Conservation (phyloP, 352 stramenopile genomes). For the Globisporangium perplexum region DNA sequence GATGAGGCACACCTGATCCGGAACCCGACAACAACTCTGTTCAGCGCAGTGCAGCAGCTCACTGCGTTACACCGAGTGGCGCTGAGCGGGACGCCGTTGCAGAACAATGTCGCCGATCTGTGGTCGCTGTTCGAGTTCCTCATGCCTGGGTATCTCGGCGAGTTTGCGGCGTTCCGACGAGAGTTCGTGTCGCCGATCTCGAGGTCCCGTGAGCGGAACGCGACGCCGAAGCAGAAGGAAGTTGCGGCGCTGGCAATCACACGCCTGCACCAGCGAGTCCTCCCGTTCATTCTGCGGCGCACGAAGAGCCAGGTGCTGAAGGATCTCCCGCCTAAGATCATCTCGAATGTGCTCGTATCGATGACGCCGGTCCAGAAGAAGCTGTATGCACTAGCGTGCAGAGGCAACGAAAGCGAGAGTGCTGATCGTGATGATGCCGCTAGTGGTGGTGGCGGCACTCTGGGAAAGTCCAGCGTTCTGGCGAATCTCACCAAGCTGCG, state of each 20-base stretch:
- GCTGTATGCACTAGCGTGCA: slow-evolving; percentile 63
- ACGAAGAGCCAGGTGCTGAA: slow-evolving; percentile 96
- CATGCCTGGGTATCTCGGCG: slow-evolving; percentile 96
- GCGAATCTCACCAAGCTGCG: slow-evolving; percentile 77
- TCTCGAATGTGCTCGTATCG: slow-evolving; percentile 90
- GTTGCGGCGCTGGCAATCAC: slow-evolving; percentile 85
- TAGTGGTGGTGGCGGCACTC: no score
- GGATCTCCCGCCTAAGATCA: slow-evolving; percentile 97
- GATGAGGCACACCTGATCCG: slow-evolving; percentile 98
- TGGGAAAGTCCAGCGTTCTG: slow-evolving; percentile 27
- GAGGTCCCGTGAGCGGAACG: slow-evolving; percentile 45
- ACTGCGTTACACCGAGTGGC: slow-evolving; percentile 87
- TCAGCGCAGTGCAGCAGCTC: slow-evolving; percentile 80
- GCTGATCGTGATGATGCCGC: no score
- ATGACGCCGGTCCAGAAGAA: slow-evolving; percentile 85
- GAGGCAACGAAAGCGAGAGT: background rate
- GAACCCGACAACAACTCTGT: slow-evolving; percentile 90
- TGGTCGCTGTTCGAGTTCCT: slow-evolving; percentile 98
- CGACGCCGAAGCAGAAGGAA: slow-evolving; percentile 74
- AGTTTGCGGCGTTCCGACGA: slow-evolving; percentile 57
- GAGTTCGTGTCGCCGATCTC: slow-evolving; percentile 65
- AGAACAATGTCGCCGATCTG: slow-evolving; percentile 97
- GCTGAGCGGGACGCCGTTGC: slow-evolving; percentile 96
- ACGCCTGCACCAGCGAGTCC: slow-evolving; percentile 91
- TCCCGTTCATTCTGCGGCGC: slow-evolving; percentile 96